A percentile compares a stretch with the other conserved stretches of the same genome.
phyloP scores from a whole-genome alignment of 495 filamentous ascomycete genomes.

The Ramalina intermedia region DNA sequence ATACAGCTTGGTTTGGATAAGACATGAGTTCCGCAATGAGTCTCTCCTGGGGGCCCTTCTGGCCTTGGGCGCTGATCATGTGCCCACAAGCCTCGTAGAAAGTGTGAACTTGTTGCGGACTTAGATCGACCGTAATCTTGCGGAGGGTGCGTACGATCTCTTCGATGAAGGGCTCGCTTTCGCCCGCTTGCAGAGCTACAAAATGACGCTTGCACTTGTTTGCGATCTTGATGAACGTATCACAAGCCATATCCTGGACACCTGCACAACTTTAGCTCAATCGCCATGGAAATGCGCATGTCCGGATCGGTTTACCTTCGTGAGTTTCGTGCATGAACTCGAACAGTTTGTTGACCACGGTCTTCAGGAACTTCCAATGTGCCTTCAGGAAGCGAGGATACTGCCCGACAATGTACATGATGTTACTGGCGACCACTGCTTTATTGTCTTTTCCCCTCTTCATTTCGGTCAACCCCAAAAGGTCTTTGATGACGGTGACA shows the following conservation, averaged over 20 bases:
- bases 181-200: constrained; percentile 86
- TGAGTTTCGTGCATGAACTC: constrained; percentile 99
- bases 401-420: constrained; percentile 99
- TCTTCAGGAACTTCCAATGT: constrained; percentile 99
- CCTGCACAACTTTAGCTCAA: constrained; percentile 36
- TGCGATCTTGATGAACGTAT: constrained; percentile 99
- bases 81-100: constrained; percentile 99
- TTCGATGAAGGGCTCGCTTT: constrained; percentile 93
- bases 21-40: constrained; percentile 86
- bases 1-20: constrained; percentile 68
- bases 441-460: constrained; percentile 99
- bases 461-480: constrained; percentile 96
- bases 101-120: constrained; percentile 93
- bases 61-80: constrained; percentile 96
- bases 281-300: not conserved
- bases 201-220: constrained; percentile 97
- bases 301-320: constrained; percentile 47
- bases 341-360: constrained; percentile 98
- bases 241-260: constrained; percentile 99
- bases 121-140: constrained; percentile 87
- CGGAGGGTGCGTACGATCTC: constrained; percentile 92
- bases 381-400: constrained; percentile 97
- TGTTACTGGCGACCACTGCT: constrained; percentile 96
- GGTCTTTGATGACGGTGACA: constrained; percentile 96
- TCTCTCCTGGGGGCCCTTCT: constrained; percentile 78